A percentile compares a stretch with the other conserved stretches of the same genome.
Conservation (phyloP, 257 asterid species). For the Plectranthus barbatus region DNA sequence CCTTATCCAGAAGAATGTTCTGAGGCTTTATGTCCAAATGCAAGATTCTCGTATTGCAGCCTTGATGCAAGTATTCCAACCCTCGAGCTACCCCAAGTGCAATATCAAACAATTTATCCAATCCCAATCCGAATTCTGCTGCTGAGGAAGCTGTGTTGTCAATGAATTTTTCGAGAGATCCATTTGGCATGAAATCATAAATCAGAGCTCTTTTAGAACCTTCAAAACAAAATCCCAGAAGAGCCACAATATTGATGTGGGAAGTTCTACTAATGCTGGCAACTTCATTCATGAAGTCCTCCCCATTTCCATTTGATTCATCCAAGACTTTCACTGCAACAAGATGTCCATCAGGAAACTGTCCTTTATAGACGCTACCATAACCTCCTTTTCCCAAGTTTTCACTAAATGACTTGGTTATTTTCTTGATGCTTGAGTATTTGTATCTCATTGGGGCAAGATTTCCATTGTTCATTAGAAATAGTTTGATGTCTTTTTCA, state of each 20-base stretch:
- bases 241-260: constrained; percentile 10
- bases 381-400: constrained; percentile 33
- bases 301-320: constrained; percentile 14
- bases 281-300: constrained; percentile 34
- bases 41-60: constrained; percentile 18
- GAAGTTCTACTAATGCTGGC: constrained; percentile 35
- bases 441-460: constrained; percentile 11
- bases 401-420: constrained; percentile 11
- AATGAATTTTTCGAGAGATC: constrained; percentile 27
- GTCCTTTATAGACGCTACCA: constrained; percentile 25
- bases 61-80: constrained; percentile 29
- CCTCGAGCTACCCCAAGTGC: constrained; percentile 33
- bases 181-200: constrained; percentile 39
- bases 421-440: constrained; percentile 18
- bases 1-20: constrained; percentile 25
- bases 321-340: constrained; percentile 29
- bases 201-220: background rate
- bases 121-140: background rate
- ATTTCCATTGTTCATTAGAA: background rate
- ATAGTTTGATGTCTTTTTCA: background rate
- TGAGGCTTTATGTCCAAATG: constrained; percentile 39
- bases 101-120: constrained; percentile 5
- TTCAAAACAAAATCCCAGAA: background rate
- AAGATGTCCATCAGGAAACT: constrained; percentile 6
- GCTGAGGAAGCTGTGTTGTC: background rate